Evolutionary conservation across 169 alveolate genomes (phyloP).

Genomic region (Babesia gibsoni): DNA sequence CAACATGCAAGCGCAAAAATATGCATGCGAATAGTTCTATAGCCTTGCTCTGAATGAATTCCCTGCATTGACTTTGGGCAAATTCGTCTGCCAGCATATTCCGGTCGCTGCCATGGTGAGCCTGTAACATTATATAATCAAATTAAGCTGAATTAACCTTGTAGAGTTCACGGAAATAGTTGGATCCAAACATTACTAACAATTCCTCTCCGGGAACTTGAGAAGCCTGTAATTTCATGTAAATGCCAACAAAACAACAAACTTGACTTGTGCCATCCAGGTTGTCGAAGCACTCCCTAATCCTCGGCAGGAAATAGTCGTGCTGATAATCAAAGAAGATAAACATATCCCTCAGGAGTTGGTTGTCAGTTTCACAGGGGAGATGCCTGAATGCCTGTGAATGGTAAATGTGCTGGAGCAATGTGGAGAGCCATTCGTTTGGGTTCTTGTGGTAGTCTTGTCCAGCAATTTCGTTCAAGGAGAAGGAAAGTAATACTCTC

Average conservation of each 20-base stretch:
- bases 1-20: slow-evolving; percentile 45
- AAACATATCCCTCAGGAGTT: slow-evolving; percentile 46
- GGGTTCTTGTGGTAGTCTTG: slow-evolving; percentile 27
- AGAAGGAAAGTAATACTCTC: slow-evolving; percentile 44
- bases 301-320: slow-evolving; percentile 54
- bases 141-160: slow-evolving; percentile 27
- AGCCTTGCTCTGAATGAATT: slow-evolving; percentile 48
- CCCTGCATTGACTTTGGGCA: slow-evolving; percentile 23
- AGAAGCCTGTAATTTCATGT: slow-evolving; percentile 16
- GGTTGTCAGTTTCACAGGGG: slow-evolving; percentile 52
- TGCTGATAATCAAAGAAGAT: slow-evolving; percentile 33
- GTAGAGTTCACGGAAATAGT: slow-evolving; percentile 47
- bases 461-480: slow-evolving; percentile 59
- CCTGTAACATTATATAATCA: neutral
- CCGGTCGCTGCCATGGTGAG: slow-evolving; percentile 30
- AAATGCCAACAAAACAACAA: neutral
- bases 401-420: slow-evolving; percentile 57
- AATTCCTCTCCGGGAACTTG: slow-evolving; percentile 51
- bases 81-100: slow-evolving; percentile 27
- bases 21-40: slow-evolving; percentile 57
- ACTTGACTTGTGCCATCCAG: slow-evolving; percentile 43
- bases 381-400: slow-evolving; percentile 45
- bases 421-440: slow-evolving; percentile 42
- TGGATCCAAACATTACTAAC: slow-evolving; percentile 19
- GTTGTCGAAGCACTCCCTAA: slow-evolving; percentile 55